Conservation (phyloP, 2,329 filamentous ascomycete genomes). For the Hortaea sp. region DNA sequence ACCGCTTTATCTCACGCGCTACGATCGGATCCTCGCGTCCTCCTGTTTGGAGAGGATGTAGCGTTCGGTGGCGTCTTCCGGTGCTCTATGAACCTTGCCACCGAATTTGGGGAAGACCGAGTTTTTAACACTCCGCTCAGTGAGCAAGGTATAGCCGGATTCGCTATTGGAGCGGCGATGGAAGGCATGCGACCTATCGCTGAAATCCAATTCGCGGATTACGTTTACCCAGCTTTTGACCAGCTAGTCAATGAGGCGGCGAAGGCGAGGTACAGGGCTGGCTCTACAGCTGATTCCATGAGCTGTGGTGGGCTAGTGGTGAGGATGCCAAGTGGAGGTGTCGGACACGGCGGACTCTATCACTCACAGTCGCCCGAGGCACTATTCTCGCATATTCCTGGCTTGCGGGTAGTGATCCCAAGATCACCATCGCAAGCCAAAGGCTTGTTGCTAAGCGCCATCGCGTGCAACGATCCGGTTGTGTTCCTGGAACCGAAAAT, state of each 20-base stretch:
- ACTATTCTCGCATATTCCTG: constrained; percentile 80
- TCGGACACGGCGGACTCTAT: constrained; percentile 81
- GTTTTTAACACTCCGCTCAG: constrained; percentile 95
- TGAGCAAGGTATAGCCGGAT: constrained; percentile 90
- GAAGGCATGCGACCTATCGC: constrained; percentile 89
- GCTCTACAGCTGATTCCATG: constrained; percentile 31
- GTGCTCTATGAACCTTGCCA: constrained; percentile 71
- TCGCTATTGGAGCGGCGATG: constrained; percentile 79
- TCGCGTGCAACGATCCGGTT: constrained; percentile 72
- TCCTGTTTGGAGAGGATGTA: constrained; percentile 94
- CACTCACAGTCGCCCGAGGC: constrained; percentile 85
- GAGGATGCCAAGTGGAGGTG: constrained; percentile 80
- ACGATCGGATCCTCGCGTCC: constrained; percentile 69
- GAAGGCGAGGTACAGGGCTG: constrained; percentile 72
- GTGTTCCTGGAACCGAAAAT: constrained; percentile 94
- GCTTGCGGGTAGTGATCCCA: constrained; percentile 75
- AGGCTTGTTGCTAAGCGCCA: constrained; percentile 67
- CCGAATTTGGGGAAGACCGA: constrained; percentile 74
- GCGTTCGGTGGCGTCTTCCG: constrained; percentile 95
- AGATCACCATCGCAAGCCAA: constrained; percentile 82
- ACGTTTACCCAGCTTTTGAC: constrained; percentile 86
- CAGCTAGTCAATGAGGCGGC: constrained; percentile 90
- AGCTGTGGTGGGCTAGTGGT: constrained; percentile 69
- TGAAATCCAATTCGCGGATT: constrained; percentile 94
- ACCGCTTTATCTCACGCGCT: constrained; percentile 76